phyloP scores from a whole-genome alignment of 306 rosid genomes.

The Prunus dulcis region DNA sequence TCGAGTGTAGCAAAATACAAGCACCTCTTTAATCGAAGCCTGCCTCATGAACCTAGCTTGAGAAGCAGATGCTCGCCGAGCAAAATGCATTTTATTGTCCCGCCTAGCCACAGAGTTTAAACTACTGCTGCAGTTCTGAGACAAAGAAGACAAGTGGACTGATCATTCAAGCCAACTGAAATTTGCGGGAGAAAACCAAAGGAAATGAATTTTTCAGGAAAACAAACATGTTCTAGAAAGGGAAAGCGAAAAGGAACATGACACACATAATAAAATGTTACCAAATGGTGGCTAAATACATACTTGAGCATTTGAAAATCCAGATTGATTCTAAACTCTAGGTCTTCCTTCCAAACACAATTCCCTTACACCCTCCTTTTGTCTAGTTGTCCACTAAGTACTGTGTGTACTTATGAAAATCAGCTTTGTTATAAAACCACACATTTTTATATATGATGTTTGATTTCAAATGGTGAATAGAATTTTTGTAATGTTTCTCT shows the following conservation, averaged over 20 bases:
- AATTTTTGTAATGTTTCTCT: too few relatives aligned
- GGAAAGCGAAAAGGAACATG: neutral
- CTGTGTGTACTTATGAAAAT: too few relatives aligned
- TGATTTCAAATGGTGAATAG: too few relatives aligned
- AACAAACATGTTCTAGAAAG: too few relatives aligned
- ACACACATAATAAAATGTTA: neutral
- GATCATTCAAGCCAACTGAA: constrained; percentile 10
- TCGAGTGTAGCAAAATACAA: constrained; percentile 7
- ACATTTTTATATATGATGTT: too few relatives aligned
- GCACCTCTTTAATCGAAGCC: constrained; percentile 48
- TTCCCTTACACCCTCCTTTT: neutral
- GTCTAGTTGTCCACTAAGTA: neutral
- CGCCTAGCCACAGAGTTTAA: constrained; percentile 51
- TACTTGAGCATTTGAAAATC: neutral
- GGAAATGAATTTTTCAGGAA: neutral
- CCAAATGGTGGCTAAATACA: neutral
- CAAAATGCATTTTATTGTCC: constrained; percentile 52
- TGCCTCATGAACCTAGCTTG: constrained; percentile 64
- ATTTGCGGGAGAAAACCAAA: neutral
- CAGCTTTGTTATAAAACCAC: neutral
- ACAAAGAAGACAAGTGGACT: constrained; percentile 14
- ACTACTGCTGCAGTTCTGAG: constrained; percentile 56
- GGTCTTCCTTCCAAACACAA: neutral
- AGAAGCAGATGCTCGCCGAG: constrained; percentile 63
- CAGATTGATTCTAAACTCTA: neutral